Conservation (phyloP, 768 basidiomycete species). For the Termitomyces sp. region DNA sequence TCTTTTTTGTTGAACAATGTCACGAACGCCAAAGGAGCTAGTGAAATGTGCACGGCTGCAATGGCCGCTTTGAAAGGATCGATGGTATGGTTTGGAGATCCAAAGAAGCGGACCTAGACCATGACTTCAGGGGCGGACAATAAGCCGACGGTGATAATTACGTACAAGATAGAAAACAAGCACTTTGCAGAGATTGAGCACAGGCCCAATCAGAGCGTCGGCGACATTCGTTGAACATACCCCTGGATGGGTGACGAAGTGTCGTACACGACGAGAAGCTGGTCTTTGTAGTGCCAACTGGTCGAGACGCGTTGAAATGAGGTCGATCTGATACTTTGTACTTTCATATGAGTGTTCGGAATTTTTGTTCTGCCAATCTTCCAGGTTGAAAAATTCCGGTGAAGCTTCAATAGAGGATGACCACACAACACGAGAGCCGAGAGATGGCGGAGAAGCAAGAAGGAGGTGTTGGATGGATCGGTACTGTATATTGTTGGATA, state of each 20-base stretch:
- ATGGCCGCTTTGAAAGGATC: slow-evolving; percentile 58
- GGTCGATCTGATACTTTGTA: slow-evolving; percentile 74
- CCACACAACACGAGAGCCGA: slow-evolving; percentile 68
- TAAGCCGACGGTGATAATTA: not conserved
- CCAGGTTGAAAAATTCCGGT: slow-evolving; percentile 45
- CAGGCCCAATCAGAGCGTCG: slow-evolving; percentile 34
- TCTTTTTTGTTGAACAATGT: slow-evolving; percentile 25
- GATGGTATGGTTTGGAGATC: slow-evolving; percentile 65
- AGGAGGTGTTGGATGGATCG: slow-evolving; percentile 55
- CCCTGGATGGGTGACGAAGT: slow-evolving; percentile 67
- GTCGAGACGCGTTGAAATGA: slow-evolving; percentile 55
- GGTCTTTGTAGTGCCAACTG: slow-evolving; percentile 26
- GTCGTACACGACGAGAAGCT: slow-evolving; percentile 33
- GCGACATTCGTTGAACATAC: slow-evolving; percentile 63
- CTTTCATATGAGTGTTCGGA: slow-evolving; percentile 61
- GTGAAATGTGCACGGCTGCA: slow-evolving; percentile 57
- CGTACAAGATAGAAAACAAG: slow-evolving; percentile 61
- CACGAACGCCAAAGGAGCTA: slow-evolving; percentile 51
- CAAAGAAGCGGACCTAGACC: slow-evolving; percentile 57
- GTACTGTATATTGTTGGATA: slow-evolving; percentile 38
- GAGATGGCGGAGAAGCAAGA: slow-evolving; percentile 31
- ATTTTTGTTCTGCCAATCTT: slow-evolving; percentile 68
- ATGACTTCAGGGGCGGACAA: not conserved
- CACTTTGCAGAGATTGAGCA: slow-evolving; percentile 44
- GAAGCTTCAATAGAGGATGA: slow-evolving; percentile 66